Evolutionary conservation across 2,329 filamentous ascomycete species (phyloP), one percentile per base, ranked within the genome.

Genomic region (Fusarium cyanostomum): DNA sequence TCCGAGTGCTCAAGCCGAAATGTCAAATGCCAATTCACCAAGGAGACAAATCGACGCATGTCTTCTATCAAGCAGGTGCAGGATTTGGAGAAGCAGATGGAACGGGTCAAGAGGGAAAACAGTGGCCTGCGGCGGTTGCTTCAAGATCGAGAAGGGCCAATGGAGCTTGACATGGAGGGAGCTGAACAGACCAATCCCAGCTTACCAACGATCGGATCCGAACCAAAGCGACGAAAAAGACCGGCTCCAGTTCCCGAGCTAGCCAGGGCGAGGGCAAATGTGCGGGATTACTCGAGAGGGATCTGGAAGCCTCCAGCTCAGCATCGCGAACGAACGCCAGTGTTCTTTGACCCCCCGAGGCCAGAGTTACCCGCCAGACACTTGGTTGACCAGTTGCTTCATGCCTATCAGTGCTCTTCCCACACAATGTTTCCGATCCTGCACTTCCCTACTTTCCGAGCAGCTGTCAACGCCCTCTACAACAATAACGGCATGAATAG

Each of bases 21-120:
- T 74, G 94, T 98, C 66, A 96, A 96, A 76, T 99, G 95, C 74
- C 94, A 98, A 73, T 99, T 99, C 75, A 99, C 95, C 45, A 99
- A 99, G 79, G 95, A 99, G 78, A 99, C 95, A 11, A 99, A 99
- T 75, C 86, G 95, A 57, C 88, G 95, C 62, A 99, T 99, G 95
- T 98, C 95, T 15, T 98, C 94, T 2, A 98, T 98, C 79, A 99
- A 98, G 86, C 95, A 97, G 81, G 92, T 98, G 11, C 95, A 98
- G 78, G 95, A 99, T 75, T 83, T 99, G 24, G 94, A 98, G 78
- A 95, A 92, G 77, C 94, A 97, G 77, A 86, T 97, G 71, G 86
- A 90, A 42, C 85, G 89, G 49, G 84, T 95, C 35, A 91, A 89
- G 73, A 88, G 92, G 56, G 91, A 97, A 75, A 94, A 97, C 71